These are phyloP conservation scores for Leccinum uliginosum DNA, from an alignment of 768 basidiomycete species.

Conservation along the genomic window DNA sequence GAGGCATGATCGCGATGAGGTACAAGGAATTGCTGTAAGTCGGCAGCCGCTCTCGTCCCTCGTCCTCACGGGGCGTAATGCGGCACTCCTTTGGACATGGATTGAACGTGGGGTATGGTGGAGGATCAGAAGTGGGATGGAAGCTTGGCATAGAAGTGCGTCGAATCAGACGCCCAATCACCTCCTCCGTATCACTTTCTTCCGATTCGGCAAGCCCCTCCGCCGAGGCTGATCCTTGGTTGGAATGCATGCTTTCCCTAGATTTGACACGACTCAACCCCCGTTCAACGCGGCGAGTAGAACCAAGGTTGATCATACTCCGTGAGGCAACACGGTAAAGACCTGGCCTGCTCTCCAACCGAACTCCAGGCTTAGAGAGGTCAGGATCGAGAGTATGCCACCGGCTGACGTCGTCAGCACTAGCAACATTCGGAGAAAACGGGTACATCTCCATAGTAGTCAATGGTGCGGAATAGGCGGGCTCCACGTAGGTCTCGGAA, in stretches of 20 bases:
- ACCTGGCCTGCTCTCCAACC: constrained; percentile 31
- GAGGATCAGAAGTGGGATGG: constrained; percentile 53
- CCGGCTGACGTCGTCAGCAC: background rate
- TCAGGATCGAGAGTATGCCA: constrained; percentile 2
- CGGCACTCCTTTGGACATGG: constrained; percentile 23
- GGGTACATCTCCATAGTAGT: constrained; percentile 8
- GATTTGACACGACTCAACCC: constrained; percentile 16
- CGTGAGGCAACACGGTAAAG: constrained; percentile 58
- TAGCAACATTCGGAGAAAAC: constrained; percentile 17
- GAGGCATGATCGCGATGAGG: constrained; percentile 74
- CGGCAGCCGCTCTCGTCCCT: constrained; percentile 79
- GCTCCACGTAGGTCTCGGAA: constrained; percentile 8
- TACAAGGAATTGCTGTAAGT: constrained; percentile 78
- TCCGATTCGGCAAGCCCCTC: constrained; percentile 15
- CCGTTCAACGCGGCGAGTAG: constrained; percentile 29
- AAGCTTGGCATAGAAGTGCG: constrained; percentile 73
- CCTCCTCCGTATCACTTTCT: constrained; percentile 24
- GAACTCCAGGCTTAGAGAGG: constrained; percentile 3
- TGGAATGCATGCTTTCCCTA: constrained; percentile 9
- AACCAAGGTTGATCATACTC: constrained; percentile 58
- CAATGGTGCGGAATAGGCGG: constrained; percentile 3
- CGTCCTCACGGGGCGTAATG: constrained; percentile 60
- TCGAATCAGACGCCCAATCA: constrained; percentile 42
- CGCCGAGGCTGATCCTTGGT: constrained; percentile 5
- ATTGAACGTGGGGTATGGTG: constrained; percentile 59